Conservation (phyloP, 2,329 filamentous ascomycete species). For the Trichoderma hamatum region DNA sequence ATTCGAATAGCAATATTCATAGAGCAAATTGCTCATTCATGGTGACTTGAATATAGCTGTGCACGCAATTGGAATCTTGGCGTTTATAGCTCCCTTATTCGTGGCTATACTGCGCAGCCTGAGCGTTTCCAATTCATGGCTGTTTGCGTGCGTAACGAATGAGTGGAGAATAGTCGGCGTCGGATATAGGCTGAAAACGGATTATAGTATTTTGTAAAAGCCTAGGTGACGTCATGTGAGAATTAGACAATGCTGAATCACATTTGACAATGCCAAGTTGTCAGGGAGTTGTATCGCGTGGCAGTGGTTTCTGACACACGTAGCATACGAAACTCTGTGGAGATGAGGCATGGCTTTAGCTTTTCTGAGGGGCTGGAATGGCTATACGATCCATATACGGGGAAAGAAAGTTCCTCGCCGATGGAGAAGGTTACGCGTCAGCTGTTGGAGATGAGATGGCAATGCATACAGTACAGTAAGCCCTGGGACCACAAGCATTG, state of each 20-base stretch:
- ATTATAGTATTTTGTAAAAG: background rate
- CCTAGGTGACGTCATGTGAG: background rate
- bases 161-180: no score
- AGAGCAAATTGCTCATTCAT: background rate
- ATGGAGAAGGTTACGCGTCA: constrained; percentile 10
- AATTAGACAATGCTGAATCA: background rate
- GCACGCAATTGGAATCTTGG: background rate
- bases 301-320: constrained; percentile 1
- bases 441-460: background rate
- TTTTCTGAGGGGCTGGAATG: background rate
- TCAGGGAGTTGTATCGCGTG: background rate
- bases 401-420: background rate
- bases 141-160: background rate
- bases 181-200: background rate
- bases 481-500: background rate
- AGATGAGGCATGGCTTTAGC: constrained; percentile 1
- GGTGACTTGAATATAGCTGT: background rate
- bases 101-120: background rate
- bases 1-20: background rate
- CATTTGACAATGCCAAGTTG: background rate
- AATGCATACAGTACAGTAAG: background rate
- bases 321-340: constrained; percentile 8
- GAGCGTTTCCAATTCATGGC: background rate
- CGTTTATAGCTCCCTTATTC: background rate
- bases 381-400: background rate